Evolutionary conservation across 2,329 filamentous ascomycete species (phyloP), one percentile per base, ranked within the genome.

Genomic region (Paecilomyces variotii): DNA sequence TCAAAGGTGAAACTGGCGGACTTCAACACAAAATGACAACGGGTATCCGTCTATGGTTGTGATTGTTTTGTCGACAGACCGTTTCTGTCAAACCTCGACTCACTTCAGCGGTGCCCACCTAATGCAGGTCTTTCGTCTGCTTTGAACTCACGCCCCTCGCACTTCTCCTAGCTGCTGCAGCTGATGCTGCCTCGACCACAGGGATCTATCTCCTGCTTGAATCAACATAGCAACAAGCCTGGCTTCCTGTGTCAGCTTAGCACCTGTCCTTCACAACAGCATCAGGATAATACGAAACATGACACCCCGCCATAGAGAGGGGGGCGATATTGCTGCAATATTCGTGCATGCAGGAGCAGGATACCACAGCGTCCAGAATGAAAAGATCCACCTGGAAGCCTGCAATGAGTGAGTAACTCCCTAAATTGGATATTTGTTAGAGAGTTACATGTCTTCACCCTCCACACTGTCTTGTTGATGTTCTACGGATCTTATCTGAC

Each of bases 271-370:
- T 45, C 19, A 19, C 39, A 24, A 19, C n/a, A 45, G n/a, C 19
- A 19, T 45, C 39, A 45, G 19, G 39, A 45, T 9, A 14, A 45
- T 24, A 45, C 39, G 39, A 45, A 27, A 14, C 61, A 66, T 51
- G 53, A 77, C 76, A 72, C 67, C 64, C 67, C 67, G 68, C 61
- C 69, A 69, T 53, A 72, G 72, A 19, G 74, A 78, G 62, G 67
- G 68, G 51, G 71, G 74, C 28, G 78, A 83, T 63, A 76, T 85
- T 9, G 85, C 85, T 59, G 91, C 91, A 60, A 93, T 99, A 56
- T 97, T 96, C 73, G 87, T 99, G 52, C 94, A 99, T 74, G 94
- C 93, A 39, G 94, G 94, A 34, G 94, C 94, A 14, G 94, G 94
- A 3, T 99, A 90, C 68, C 94, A 99, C 73, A 97, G 91, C 70